phyloP scores from a whole-genome alignment of 805 yeast species.

The Cyberlindnera americana region DNA sequence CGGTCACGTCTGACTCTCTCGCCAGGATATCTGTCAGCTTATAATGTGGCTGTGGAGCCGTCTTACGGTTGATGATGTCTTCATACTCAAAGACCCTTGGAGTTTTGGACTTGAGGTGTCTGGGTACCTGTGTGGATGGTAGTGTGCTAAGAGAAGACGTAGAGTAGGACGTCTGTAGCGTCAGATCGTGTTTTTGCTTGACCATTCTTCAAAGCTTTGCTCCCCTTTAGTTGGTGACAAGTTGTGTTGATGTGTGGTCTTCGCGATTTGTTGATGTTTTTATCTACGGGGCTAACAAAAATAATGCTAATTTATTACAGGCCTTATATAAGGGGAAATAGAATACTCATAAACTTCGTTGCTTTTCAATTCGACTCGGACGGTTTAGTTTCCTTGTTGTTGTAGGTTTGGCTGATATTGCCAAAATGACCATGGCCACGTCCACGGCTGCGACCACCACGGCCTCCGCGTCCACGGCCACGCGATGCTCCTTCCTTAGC shows the following conservation, averaged over 20 bases:
- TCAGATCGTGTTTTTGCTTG: constrained; percentile 1
- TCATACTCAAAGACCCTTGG: constrained; percentile 19
- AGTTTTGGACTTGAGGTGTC: neutral
- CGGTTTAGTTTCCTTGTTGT: constrained; percentile 4
- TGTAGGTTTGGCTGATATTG: constrained; percentile 9
- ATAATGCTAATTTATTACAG: constrained; percentile 1
- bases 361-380: constrained; percentile 1
- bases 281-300: neutral
- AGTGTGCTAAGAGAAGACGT: constrained; percentile 6
- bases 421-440: constrained; percentile 8
- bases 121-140: constrained; percentile 4
- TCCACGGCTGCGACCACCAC: constrained; percentile 9
- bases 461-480: constrained; percentile 12
- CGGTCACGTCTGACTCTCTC: constrained; percentile 62
- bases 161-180: constrained; percentile 9
- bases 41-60: constrained; percentile 15
- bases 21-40: constrained; percentile 51
- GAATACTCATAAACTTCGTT: constrained; percentile 5
- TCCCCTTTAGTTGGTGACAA: neutral
- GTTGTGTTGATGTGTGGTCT: neutral
- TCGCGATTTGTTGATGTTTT: neutral
- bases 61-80: constrained; percentile 17
- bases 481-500: neutral
- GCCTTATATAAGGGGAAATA: neutral
- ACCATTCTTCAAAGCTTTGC: no score